These are phyloP conservation scores for Paradendryphiella salina DNA, from an alignment of 2,329 filamentous ascomycete genomes.

Conservation along the genomic window DNA sequence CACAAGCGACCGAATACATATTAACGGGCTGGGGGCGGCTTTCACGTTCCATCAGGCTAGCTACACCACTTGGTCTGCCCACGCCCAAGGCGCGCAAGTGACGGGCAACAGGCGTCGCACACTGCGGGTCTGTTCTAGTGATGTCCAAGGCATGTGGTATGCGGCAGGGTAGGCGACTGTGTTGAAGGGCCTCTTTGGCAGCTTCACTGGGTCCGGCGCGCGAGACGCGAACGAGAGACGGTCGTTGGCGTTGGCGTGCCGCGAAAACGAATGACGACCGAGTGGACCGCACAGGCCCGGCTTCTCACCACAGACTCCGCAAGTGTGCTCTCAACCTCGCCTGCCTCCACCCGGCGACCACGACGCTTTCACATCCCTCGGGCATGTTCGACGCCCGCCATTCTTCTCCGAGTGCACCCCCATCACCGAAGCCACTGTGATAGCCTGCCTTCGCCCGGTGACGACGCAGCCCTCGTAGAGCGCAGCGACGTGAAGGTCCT, in stretches of 20 bases:
- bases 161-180: no score
- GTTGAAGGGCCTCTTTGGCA: no score
- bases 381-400: constrained; percentile 24
- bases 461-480: constrained; percentile 20
- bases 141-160: not conserved
- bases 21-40: constrained; percentile 31
- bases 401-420: constrained; percentile 25
- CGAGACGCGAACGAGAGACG: constrained; percentile 19
- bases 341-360: constrained; percentile 17
- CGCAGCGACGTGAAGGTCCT: constrained; percentile 29
- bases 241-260: constrained; percentile 10
- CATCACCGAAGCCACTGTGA: constrained; percentile 4
- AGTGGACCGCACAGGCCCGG: constrained; percentile 18
- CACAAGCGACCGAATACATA: constrained; percentile 27
- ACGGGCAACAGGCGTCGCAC: constrained; percentile 13
- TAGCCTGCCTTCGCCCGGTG: constrained; percentile 4
- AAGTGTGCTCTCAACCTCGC: constrained; percentile 24
- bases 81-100: constrained; percentile 20
- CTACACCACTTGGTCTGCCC: constrained; percentile 15
- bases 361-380: constrained; percentile 9
- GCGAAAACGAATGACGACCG: constrained; percentile 17
- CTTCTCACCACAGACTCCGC: constrained; percentile 24
- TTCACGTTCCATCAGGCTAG: constrained; percentile 25
- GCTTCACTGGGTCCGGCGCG: constrained; percentile 2
- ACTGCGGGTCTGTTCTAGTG: not conserved